Conservation (phyloP, 1,139 yeast genomes). For the Kurtzmaniella quercitrusa region DNA sequence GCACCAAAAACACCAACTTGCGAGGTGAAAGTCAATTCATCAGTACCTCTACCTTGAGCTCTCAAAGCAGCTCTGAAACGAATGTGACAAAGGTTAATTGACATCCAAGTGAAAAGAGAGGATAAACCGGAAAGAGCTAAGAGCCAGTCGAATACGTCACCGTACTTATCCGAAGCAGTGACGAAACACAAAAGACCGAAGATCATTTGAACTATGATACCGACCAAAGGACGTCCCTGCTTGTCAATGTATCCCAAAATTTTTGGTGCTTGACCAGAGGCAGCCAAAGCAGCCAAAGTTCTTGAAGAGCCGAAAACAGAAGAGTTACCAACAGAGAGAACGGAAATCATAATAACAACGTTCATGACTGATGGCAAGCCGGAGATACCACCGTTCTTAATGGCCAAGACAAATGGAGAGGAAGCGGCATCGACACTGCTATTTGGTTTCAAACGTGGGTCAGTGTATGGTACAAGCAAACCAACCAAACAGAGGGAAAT, state of each 20-base stretch:
- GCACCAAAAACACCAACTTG: constrained; percentile 58
- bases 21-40: constrained; percentile 51
- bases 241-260: constrained; percentile 28
- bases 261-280: constrained; percentile 30
- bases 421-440: constrained; percentile 23
- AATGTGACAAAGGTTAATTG: constrained; percentile 34
- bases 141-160: constrained; percentile 33
- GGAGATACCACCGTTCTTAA: constrained; percentile 25
- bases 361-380: constrained; percentile 32
- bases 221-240: constrained; percentile 34
- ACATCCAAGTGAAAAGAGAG: constrained; percentile 39
- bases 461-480: constrained; percentile 27
- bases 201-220: constrained; percentile 21
- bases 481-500: constrained; percentile 28
- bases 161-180: constrained; percentile 32
- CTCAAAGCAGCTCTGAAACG: constrained; percentile 33
- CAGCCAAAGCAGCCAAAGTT: constrained; percentile 33
- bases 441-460: constrained; percentile 14
- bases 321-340: constrained; percentile 32
- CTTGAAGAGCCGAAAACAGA: constrained; percentile 34
- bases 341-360: constrained; percentile 29
- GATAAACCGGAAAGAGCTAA: constrained; percentile 37
- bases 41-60: constrained; percentile 37
- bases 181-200: constrained; percentile 27
- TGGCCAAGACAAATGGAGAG: constrained; percentile 41